phyloP scores from a whole-genome alignment of 148 eudicot genomes.

The Chenopodium suecicum region DNA sequence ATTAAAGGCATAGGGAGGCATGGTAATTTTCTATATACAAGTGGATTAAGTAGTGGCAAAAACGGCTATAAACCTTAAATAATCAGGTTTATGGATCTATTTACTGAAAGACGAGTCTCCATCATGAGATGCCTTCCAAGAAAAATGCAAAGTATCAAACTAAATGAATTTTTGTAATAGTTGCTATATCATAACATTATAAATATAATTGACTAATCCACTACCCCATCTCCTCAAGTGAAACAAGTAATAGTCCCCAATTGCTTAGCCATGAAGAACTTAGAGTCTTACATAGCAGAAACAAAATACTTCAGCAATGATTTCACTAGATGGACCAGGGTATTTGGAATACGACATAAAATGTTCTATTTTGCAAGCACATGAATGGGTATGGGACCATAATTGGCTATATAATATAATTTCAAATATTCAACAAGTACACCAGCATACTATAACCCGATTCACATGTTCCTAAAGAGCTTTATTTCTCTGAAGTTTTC shows the following conservation, averaged over 20 bases:
- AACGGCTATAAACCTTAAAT: constrained; percentile 14
- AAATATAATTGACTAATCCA: neutral
- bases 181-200: neutral
- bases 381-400: neutral
- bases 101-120: constrained; percentile 17
- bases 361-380: neutral
- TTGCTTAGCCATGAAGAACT: constrained; percentile 6
- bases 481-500: no score
- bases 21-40: no score
- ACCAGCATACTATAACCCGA: neutral
- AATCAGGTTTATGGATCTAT: constrained; percentile 11
- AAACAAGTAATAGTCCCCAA: neutral
- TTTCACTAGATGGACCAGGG: neutral
- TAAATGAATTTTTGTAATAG: neutral
- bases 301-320: neutral
- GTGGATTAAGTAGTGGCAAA: neutral
- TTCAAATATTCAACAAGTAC: neutral
- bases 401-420: neutral
- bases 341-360: neutral
- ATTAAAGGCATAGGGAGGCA: no score
- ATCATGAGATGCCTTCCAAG: constrained; percentile 21
- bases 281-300: neutral
- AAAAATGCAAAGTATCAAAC: constrained; percentile 9
- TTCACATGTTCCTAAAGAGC: neutral
- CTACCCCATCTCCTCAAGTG: neutral